Evolutionary conservation across 352 stramenopile genomes (phyloP).

Genomic region (Globisporangium abappressorium): DNA sequence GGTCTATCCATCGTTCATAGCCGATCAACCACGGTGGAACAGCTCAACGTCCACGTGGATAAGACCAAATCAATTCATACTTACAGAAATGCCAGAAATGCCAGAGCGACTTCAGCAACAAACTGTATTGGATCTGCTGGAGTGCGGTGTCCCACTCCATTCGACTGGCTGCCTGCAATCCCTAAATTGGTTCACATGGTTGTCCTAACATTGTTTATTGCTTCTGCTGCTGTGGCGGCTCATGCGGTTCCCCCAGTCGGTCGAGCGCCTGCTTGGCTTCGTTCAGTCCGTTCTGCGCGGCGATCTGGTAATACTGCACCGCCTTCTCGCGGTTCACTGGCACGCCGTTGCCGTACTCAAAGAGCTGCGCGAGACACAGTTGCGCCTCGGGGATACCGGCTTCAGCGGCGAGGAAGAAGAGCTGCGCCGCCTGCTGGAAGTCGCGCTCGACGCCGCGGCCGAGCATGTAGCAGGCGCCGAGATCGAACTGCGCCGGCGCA

Average conservation of each 20-base stretch:
- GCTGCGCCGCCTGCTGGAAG: constrained; percentile 48
- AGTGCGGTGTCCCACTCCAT: not conserved
- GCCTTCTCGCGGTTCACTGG: constrained; percentile 51
- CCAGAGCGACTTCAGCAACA: not conserved
- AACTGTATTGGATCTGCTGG: not conserved
- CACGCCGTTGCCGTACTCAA: constrained; percentile 59
- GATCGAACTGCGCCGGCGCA: constrained; percentile 66
- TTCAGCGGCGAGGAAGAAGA: constrained; percentile 74
- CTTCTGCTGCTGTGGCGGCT: constrained; percentile 20
- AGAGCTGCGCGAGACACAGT: constrained; percentile 74
- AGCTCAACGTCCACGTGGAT: not conserved
- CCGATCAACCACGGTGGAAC: not conserved
- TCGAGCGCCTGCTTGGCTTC: constrained; percentile 54
- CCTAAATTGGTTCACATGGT: not conserved
- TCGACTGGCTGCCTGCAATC: not conserved
- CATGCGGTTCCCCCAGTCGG: constrained; percentile 44
- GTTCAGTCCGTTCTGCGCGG: constrained; percentile 47
- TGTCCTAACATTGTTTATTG: not conserved
- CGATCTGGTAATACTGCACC: constrained; percentile 73
- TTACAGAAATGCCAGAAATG: not conserved
- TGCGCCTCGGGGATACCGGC: constrained; percentile 60
- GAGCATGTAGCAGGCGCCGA: constrained; percentile 79
- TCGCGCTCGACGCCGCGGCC: constrained; percentile 60
- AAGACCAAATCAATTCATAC: constrained; percentile 4
- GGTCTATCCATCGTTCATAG: not conserved